These are phyloP conservation scores for Aspergillus egyptiacus DNA, from an alignment of 495 filamentous ascomycete species.

Conservation along the genomic window DNA sequence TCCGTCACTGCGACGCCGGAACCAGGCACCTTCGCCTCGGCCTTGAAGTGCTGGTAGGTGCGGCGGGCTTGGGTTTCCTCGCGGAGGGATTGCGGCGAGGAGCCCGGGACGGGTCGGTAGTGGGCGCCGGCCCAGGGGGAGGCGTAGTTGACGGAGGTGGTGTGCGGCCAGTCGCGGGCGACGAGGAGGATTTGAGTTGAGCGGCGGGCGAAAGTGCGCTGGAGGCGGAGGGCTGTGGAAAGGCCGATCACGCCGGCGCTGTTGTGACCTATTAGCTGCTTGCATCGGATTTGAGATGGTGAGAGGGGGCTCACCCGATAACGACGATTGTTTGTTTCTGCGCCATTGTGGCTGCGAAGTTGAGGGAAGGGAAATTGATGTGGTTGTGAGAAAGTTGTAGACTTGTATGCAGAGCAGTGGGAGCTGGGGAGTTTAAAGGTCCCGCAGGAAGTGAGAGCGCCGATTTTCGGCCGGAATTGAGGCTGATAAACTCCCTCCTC, in stretches of 20 bases:
- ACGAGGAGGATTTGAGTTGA: conserved; percentile 48
- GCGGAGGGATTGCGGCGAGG: conserved; percentile 30
- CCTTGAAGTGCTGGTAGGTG: conserved; percentile 48
- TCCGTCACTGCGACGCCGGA: conserved; percentile 49
- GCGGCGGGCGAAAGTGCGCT: conserved; percentile 29
- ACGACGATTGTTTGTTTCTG: conserved; percentile 38
- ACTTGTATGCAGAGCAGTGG: neutral
- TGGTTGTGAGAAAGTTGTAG: neutral
- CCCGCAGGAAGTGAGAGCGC: neutral
- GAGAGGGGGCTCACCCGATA: conserved; percentile 31
- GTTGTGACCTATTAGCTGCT: neutral
- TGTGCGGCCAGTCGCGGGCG: conserved; percentile 50
- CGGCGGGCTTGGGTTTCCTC: conserved; percentile 46
- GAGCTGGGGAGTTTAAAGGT: neutral
- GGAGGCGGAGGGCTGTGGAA: conserved; percentile 45
- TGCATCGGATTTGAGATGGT: neutral
- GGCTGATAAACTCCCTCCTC: neutral
- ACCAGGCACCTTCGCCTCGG: conserved; percentile 30
- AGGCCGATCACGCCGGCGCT: conserved; percentile 54
- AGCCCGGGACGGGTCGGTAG: conserved; percentile 50
- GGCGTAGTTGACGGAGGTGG: conserved; percentile 54
- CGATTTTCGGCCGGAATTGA: neutral
- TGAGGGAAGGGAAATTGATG: neutral
- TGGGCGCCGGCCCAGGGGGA: conserved; percentile 63
- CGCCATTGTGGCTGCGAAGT: conserved; percentile 15